These are phyloP conservation scores for Boletus holoroseus DNA, from an alignment of 1,284 basidiomycete genomes.

Conservation along the genomic window DNA sequence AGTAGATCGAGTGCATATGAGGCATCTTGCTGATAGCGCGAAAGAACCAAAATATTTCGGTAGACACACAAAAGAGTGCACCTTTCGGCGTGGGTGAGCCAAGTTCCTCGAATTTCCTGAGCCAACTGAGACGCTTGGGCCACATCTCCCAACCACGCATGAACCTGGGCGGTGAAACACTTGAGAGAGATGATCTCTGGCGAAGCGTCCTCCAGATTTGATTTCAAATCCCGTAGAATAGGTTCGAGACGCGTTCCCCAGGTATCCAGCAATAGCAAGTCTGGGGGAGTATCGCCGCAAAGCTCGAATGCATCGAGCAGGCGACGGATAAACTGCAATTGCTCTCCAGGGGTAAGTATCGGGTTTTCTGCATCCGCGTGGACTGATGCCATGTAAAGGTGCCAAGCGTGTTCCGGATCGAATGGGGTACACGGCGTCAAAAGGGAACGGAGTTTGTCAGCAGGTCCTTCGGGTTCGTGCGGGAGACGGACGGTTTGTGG, in stretches of 20 bases:
- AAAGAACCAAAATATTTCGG: conserved; percentile 39
- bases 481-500: conserved; percentile 2
- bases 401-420: conserved; percentile 39
- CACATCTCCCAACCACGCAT: conserved; percentile 36
- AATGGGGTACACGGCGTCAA: conserved; percentile 24
- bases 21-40: conserved; percentile 35
- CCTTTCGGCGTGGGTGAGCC: conserved; percentile 17
- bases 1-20: conserved; percentile 43
- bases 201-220: conserved; percentile 16
- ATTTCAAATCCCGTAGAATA: conserved; percentile 32
- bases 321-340: conserved; percentile 34
- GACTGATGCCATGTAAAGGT: conserved; percentile 27
- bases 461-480: conserved; percentile 6
- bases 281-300: conserved; percentile 18
- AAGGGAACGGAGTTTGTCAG: conserved; percentile 21
- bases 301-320: conserved; percentile 30
- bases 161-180: conserved; percentile 34
- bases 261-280: conserved; percentile 27
- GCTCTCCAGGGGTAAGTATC: conserved; percentile 20
- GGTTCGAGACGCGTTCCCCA: conserved; percentile 39
- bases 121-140: conserved; percentile 32
- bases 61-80: conserved; percentile 34
- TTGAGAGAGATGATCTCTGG: conserved; percentile 19
- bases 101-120: conserved; percentile 22
- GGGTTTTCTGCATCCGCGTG: conserved; percentile 10